phyloP scores from a whole-genome alignment of 1,284 basidiomycete species.

The Rhodotorula sp. region DNA sequence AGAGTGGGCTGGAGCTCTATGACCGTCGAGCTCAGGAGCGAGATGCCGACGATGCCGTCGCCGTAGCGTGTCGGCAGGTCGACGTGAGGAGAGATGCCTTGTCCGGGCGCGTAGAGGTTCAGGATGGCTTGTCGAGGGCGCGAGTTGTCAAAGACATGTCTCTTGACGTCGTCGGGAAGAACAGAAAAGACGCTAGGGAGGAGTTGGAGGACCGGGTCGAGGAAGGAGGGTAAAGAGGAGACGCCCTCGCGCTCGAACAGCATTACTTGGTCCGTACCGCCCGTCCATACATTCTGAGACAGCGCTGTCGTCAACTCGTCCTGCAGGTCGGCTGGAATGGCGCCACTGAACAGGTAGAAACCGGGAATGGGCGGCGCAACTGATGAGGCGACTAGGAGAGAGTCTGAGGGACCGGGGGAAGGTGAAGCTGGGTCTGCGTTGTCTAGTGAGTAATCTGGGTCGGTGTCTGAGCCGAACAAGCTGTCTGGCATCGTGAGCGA shows the following conservation, averaged over 20 bases:
- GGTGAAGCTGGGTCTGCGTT: neutral
- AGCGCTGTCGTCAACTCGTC: conserved; percentile 9
- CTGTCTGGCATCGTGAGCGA: conserved; percentile 23
- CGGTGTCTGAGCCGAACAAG: conserved; percentile 38
- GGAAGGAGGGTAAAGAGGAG: conserved; percentile 56
- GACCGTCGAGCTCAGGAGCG: conserved; percentile 66
- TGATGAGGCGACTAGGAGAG: neutral
- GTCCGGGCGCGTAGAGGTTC: conserved; percentile 72
- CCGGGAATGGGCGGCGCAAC: conserved; percentile 28
- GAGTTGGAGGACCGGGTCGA: conserved; percentile 58
- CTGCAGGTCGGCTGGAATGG: conserved; percentile 30
- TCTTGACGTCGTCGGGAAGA: conserved; percentile 50
- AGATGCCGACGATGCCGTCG: conserved; percentile 76
- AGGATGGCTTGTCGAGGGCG: conserved; percentile 68
- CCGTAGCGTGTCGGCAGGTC: conserved; percentile 71
- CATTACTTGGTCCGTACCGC: conserved; percentile 57
- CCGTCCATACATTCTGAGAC: conserved; percentile 15
- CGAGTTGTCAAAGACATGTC: conserved; percentile 55
- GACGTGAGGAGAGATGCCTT: conserved; percentile 74
- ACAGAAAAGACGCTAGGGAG: conserved; percentile 57
- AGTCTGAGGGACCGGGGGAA: neutral
- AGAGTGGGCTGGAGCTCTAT: conserved; percentile 60
- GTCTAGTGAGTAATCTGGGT: neutral
- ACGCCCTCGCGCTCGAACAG: conserved; percentile 57
- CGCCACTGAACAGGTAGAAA: conserved; percentile 29